A percentile compares a stretch with the other conserved stretches of the same genome.
Evolutionary conservation across 768 basidiomycete genomes (phyloP).

Genomic region (Auricularia sp.): DNA sequence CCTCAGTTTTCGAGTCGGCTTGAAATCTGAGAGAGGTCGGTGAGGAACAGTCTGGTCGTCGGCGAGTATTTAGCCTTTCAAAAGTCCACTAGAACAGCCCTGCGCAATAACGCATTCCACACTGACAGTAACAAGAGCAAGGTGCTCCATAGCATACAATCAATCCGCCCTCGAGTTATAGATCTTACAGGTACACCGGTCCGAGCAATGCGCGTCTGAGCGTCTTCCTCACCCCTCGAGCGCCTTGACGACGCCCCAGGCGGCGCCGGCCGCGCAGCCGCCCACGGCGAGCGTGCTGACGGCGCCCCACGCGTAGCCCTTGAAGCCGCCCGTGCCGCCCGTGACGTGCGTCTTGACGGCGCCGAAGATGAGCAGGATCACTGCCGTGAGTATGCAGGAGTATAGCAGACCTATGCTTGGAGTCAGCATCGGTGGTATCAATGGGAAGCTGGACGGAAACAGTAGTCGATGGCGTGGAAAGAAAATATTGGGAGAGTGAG

Average conservation of each 20-base stretch:
- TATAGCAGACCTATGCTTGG: conserved; percentile 43
- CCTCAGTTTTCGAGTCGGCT: no score
- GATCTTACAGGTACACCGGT: no score
- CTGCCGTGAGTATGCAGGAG: conserved; percentile 71
- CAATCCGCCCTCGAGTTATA: no score
- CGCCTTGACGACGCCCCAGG: conserved; percentile 47
- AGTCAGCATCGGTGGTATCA: no score
- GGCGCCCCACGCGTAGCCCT: conserved; percentile 79
- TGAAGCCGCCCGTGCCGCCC: conserved; percentile 7
- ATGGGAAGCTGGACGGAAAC: background rate
- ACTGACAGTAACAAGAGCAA: no score
- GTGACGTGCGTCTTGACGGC: conserved; percentile 47
- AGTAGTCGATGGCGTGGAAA: background rate
- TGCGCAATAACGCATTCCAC: no score
- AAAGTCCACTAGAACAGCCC: no score
- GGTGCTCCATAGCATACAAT: no score
- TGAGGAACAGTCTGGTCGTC: no score
- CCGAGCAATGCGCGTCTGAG: no score
- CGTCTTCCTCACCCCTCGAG: conserved; percentile 26
- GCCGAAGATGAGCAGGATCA: conserved; percentile 84
- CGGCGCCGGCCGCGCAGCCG: conserved; percentile 75
- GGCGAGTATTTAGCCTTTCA: no score
- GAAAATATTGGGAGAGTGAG: background rate
- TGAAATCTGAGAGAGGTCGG: no score
- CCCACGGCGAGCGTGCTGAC: conserved; percentile 82